These are phyloP conservation scores for Berkeleyomyces rouxiae DNA, from an alignment of 2,329 filamentous ascomycete genomes.

Conservation along the genomic window DNA sequence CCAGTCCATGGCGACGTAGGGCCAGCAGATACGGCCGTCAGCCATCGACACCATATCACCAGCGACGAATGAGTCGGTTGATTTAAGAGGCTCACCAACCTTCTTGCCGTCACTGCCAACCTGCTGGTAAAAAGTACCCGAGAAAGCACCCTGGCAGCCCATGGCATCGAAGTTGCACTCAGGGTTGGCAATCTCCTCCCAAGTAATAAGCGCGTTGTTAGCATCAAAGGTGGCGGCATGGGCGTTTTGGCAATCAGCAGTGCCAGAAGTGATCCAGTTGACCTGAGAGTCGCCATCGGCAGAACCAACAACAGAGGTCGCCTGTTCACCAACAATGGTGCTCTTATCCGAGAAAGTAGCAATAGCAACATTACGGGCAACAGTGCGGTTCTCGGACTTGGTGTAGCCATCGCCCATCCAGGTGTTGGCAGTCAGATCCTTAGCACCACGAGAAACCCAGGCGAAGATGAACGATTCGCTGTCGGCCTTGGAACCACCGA, in stretches of 20 bases:
- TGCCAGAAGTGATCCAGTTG: constrained; percentile 38
- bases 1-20: constrained; percentile 41
- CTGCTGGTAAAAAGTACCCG: constrained; percentile 42
- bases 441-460: constrained; percentile 44
- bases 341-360: constrained; percentile 40
- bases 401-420: constrained; percentile 44
- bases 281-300: constrained; percentile 39
- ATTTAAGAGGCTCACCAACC: constrained; percentile 32
- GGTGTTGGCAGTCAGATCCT: constrained; percentile 34
- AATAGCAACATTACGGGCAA: constrained; percentile 42
- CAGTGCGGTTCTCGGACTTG: constrained; percentile 32
- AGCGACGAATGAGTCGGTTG: constrained; percentile 38
- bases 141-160: constrained; percentile 41
- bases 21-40: constrained; percentile 45
- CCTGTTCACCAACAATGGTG: constrained; percentile 35
- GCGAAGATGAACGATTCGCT: constrained; percentile 39
- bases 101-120: constrained; percentile 34
- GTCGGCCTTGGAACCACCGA: constrained; percentile 24
- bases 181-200: constrained; percentile 43
- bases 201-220: constrained; percentile 37
- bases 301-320: constrained; percentile 35
- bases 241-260: constrained; percentile 39
- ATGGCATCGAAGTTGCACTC: constrained; percentile 39
- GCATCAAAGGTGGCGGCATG: constrained; percentile 39
- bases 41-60: constrained; percentile 45